phyloP scores from a whole-genome alignment of 2,329 filamentous ascomycete species.

The Fusarium caatingaense region DNA sequence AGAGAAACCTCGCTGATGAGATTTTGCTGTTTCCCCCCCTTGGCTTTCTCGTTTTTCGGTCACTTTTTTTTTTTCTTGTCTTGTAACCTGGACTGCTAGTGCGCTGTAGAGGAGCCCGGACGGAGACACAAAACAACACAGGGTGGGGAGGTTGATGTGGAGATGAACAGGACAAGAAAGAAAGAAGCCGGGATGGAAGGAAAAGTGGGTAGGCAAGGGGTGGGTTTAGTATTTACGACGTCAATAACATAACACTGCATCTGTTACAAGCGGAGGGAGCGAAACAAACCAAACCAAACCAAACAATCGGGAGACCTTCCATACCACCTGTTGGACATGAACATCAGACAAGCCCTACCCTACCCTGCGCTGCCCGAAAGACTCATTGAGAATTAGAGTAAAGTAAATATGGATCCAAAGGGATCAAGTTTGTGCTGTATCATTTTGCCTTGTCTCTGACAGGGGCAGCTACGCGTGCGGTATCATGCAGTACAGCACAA shows the following conservation, averaged over 20 bases:
- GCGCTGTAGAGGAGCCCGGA: slow-evolving; percentile 26
- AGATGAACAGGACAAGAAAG: slow-evolving; percentile 33
- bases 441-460: not conserved
- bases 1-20: slow-evolving; percentile 24
- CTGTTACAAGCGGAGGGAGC: slow-evolving; percentile 32
- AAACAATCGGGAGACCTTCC: slow-evolving; percentile 30
- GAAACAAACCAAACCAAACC: slow-evolving; percentile 32
- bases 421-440: not conserved
- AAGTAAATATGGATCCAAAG: not conserved
- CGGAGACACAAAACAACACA: slow-evolving; percentile 25
- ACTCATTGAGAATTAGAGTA: not conserved
- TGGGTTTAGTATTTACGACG: slow-evolving; percentile 29
- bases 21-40: slow-evolving; percentile 6
- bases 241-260: slow-evolving; percentile 29
- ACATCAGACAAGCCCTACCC: not conserved
- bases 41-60: slow-evolving; percentile 2
- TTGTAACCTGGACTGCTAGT: slow-evolving; percentile 25
- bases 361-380: not conserved
- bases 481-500: slow-evolving; percentile 1
- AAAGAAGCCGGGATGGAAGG: slow-evolving; percentile 25
- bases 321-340: not conserved
- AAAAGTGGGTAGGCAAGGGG: slow-evolving; percentile 14
- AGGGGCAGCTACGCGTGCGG: not conserved
- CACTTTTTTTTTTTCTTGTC: not conserved
- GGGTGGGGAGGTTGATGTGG: slow-evolving; percentile 39